Evolutionary conservation across 495 filamentous ascomycete genomes (phyloP), one percentile per base, ranked within the genome.

Genomic region (Penicillium argentinense): DNA sequence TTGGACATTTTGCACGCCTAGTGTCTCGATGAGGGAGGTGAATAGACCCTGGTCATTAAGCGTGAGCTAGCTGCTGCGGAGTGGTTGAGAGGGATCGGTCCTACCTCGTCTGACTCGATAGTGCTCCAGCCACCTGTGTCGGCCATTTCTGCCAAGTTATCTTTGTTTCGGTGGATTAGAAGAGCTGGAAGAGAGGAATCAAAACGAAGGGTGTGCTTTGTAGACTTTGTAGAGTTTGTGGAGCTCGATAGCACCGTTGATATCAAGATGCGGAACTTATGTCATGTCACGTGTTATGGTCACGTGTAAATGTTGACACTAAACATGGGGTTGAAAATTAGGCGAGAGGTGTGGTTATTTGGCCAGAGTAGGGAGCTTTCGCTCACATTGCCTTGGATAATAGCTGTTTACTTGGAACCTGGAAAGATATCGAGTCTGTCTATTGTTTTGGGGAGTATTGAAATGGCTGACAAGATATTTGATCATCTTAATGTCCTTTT

Each of bases 41-140:
- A 99, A 99, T 55, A 99, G 89, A 60, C 93, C 93, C 92, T 96
- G 41, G 23, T 49, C 23, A 26, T 24, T 44, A n/a, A n/a, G n/a
- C n/a, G n/a, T n/a, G n/a, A n/a, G 39, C 56, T 41, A 39, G 57
- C 50, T 30, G 49, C 3, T 45, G 41, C 12, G 41, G 22, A n/a
- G 23, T 17, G 34, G 18, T 19, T 11, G 17, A 3, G n/a, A 28
- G 13, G 33, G 32, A 18, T 8, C n/a, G 26, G 17, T 45, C 77
- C 56, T 79, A 91, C 90, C 68, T 91, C 92, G 72, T 97, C 92
- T 42, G 89, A 95, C 68, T 97, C 92, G 60, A 97, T 95, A 63
- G 80, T 83, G 54, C 81, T 79, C 84, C 84, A 88, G 18, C 84
- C 84, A 56, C 71, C 82, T 56, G 48, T 56, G 37, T 72, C 70